Base-by-base conservation (phyloP, 306 rosid genomes). In the Alnus glutinosa region DNA sequence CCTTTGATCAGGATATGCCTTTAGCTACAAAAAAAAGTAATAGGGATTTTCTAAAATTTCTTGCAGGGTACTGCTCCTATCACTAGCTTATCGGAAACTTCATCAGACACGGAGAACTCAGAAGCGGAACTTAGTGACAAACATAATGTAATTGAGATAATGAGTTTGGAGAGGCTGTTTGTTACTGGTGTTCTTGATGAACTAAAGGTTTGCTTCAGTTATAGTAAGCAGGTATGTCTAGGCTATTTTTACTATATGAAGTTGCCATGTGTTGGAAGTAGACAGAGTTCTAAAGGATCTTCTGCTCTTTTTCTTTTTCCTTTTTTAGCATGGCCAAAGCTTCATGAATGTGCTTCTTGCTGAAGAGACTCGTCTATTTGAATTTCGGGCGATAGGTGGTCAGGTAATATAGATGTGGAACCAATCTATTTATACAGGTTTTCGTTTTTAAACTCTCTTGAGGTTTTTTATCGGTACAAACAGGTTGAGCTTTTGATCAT, bases 301-400 rank as follows among this genome's bases (percentile, higher is more conserved):
- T 78, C 77, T 51, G 62, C 63, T 59, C 79, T 71, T 67, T 89
- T 6, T 6, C 7, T 42, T 42, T 49, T 48, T 47, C 0, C 1
- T 7, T 7, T 7, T 75, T 81, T 81, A 95, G 99, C 88, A 81
- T 78, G 92, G 78, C 73, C 90, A 89, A 73, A 87, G 81, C 89
- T 82, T 92, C 58, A 79, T 83, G 86, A 88, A 91, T 85, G 96
- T 95, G 83, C 98, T 95, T 77, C 90, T 89, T 78, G 81, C 87
- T 75, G 86, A 91, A 85, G 99, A 95, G 89, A 85, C 75, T 61
- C 86, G 71, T 36, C 89, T 93, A 74, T 90, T 95, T 86, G 98
- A 95, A 85, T 89, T 95, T 89, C 93, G 99, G 70, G 99, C 98
- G 72, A 89, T 90, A 74, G 99, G 99, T 80, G 99, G 99, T 75